Evolutionary conservation across 2,329 filamentous ascomycete genomes (phyloP).

Genomic region (Colletotrichum orchidophilum): DNA sequence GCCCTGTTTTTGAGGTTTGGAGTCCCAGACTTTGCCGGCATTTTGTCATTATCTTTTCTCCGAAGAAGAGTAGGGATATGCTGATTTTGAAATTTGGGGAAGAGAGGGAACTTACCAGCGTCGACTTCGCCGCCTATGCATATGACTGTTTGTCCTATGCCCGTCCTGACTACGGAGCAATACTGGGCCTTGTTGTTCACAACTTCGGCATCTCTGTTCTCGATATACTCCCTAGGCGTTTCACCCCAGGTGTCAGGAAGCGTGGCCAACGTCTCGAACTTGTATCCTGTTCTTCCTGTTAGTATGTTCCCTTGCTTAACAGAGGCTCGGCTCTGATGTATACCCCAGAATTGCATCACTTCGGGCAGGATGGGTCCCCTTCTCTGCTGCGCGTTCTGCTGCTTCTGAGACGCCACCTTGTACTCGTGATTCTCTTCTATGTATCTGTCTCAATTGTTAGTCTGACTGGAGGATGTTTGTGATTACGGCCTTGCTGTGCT

Average conservation of each 20-base stretch:
- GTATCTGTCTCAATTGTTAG: constrained; percentile 66
- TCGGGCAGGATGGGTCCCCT: constrained; percentile 68
- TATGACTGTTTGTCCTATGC: constrained; percentile 78
- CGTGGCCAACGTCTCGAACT: constrained; percentile 89
- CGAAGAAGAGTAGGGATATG: not conserved
- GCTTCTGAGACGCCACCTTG: constrained; percentile 69
- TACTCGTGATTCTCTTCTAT: constrained; percentile 89
- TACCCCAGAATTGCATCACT: constrained; percentile 94
- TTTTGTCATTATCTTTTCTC: not conserved
- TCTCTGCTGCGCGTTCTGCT: constrained; percentile 63
- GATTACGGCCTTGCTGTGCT: not conserved
- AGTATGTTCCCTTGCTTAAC: not conserved
- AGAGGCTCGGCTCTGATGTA: constrained; percentile 11
- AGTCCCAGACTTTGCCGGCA: constrained; percentile 74
- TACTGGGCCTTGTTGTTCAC: constrained; percentile 95
- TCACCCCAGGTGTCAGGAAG: constrained; percentile 79
- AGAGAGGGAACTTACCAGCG: constrained; percentile 65
- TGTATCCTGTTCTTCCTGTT: constrained; percentile 75
- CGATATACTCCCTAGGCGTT: constrained; percentile 79
- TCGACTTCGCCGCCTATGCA: constrained; percentile 95
- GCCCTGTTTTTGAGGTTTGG: constrained; percentile 72
- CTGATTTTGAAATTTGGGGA: not conserved
- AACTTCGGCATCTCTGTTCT: constrained; percentile 72
- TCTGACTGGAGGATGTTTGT: not conserved
- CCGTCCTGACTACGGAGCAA: constrained; percentile 91